Percentiles rank a stretch among this genome's conserved stretches.
phyloP scores from a whole-genome alignment of 306 rosid species.

The Ceratonia siliqua region DNA sequence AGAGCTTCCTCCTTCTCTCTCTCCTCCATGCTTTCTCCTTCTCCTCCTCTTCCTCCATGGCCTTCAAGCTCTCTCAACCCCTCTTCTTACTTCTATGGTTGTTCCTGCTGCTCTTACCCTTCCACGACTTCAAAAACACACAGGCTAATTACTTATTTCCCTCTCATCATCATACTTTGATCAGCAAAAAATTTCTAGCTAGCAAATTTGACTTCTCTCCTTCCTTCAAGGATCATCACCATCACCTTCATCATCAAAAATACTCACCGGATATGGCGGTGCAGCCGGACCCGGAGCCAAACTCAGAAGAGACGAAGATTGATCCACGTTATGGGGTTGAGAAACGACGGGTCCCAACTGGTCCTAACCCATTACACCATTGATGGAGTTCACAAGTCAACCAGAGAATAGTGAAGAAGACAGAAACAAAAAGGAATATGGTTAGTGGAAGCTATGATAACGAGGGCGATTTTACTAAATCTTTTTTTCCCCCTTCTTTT shows the following conservation, averaged over 20 bases:
- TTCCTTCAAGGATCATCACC: conserved; percentile 47
- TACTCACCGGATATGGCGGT: neutral
- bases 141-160: neutral
- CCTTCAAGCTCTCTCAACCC: conserved; percentile 48
- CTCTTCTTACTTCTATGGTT: conserved; percentile 47
- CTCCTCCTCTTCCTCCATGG: conserved; percentile 52
- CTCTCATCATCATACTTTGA: conserved; percentile 33
- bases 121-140: conserved; percentile 38
- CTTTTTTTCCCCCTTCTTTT: conserved; percentile 17
- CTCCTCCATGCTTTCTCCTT: conserved; percentile 58
- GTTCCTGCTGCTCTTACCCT: conserved; percentile 42
- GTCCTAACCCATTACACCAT: conserved; percentile 80
- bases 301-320: conserved; percentile 37
- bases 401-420: neutral
- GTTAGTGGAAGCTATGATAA: conserved; percentile 32
- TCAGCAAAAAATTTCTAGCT: conserved; percentile 51
- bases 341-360: conserved; percentile 67
- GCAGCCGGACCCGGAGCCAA: conserved; percentile 23
- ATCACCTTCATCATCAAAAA: neutral
- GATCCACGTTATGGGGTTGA: conserved; percentile 71
- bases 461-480: neutral
- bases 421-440: conserved; percentile 19
- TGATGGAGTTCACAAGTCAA: conserved; percentile 40
- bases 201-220: conserved; percentile 72
- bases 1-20: conserved; percentile 24